Evolutionary conservation across 2,329 filamentous ascomycete species (phyloP), one percentile per base, ranked within the genome.

Genomic region (Blastomyces parvus): DNA sequence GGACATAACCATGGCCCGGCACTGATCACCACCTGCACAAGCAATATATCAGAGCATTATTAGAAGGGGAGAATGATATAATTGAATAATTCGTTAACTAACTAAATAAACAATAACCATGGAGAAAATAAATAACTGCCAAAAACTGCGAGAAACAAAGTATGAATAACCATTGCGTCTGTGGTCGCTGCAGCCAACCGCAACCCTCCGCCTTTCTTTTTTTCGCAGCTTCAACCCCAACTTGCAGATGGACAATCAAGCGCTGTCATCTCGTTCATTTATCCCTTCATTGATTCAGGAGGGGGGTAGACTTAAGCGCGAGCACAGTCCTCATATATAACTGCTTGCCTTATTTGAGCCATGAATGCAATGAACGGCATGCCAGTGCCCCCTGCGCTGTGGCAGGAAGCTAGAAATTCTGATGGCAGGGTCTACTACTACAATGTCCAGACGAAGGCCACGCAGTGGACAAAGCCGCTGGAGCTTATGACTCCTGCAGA

Each of bases 351-450:
- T 25, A 36, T 8, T 13, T 63, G 11, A 19, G 27, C 33, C 77
- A 70, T 57, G 73, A 62, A 64, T 69, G 65, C 74, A 65, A 89
- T 89, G 85, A 88, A 84, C 74, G 84, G 82, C 69, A 79, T 82
- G 72, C 79, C 74, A 59, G 73, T 68, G n/a, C 68, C 81, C 66
- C 80, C 82, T 61, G 76, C 81, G 63, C 74, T 84, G 53, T 97
- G 92, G 92, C 87, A 90, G 75, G 89, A 94, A 75, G 87, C 90
- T 69, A 88, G 86, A 69, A 90, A 88, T 68, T 79, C 86, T 2
- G 91, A 96, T 72, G 93, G 92, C 67, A 86, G 90, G 69, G 82
- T 86, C 57, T 99, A 99, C 76, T 99, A 95, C 76, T 96, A 92
- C 81, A 96, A 99, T 74, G 79, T 86, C 14, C 78, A 85, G 65